Conservation (phyloP, 1,284 basidiomycete genomes). For the Vanrija sp. region DNA sequence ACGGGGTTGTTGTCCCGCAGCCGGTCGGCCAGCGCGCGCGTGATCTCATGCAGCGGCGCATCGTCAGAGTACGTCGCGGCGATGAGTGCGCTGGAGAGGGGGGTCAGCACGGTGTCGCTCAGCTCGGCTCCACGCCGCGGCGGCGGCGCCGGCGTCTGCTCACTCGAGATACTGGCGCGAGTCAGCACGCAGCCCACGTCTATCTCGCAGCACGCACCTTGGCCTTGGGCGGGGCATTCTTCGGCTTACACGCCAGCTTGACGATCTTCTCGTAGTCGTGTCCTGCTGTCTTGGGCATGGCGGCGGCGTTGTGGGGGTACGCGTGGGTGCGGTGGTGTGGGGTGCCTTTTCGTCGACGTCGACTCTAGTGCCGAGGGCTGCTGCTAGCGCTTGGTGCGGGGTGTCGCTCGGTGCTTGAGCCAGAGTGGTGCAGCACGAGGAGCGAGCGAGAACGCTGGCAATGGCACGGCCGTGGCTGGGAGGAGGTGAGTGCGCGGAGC, state of each 20-base stretch:
- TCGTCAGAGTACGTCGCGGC: slow-evolving; percentile 86
- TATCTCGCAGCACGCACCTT: slow-evolving; percentile 58
- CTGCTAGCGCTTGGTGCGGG: no score
- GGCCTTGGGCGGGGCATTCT: slow-evolving; percentile 84
- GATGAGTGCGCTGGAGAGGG: slow-evolving; percentile 74
- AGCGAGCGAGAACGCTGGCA: background rate
- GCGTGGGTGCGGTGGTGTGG: no score
- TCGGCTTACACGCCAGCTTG: slow-evolving; percentile 90
- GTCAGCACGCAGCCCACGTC: background rate
- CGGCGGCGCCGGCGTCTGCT: slow-evolving; percentile 16
- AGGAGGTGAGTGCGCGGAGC: no score
- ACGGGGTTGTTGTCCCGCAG: slow-evolving; percentile 86
- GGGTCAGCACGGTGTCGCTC: background rate
- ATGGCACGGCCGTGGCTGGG: no score
- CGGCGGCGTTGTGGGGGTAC: no score
- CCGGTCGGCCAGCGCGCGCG: slow-evolving; percentile 74
- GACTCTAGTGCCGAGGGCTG: no score
- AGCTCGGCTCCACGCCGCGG: no score
- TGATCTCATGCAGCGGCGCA: slow-evolving; percentile 85
- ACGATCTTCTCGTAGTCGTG: slow-evolving; percentile 51
- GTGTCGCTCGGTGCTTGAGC: no score
- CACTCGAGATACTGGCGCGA: slow-evolving; percentile 47
- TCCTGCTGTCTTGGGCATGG: background rate
- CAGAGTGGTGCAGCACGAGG: no score
- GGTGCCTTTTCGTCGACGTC: background rate